Percentiles rank a stretch among this genome's conserved stretches.
Evolutionary conservation across 495 filamentous ascomycete genomes (phyloP).

Genomic region (Aspergillus affinis): DNA sequence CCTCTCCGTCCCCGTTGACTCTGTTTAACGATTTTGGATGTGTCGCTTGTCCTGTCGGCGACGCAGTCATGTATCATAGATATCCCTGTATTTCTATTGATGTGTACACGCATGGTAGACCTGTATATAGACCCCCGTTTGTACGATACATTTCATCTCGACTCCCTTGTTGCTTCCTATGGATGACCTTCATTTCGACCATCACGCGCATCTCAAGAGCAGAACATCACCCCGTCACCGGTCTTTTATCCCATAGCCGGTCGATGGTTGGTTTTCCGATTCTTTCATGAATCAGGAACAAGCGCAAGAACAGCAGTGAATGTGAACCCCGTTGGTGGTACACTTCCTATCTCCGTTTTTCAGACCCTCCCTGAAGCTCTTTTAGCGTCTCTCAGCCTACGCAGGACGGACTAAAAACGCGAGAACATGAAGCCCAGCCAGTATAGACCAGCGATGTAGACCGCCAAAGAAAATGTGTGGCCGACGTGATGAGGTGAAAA

Average conservation of each 20-base stretch:
- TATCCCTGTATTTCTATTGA: conserved; percentile 20
- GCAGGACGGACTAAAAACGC: conserved; percentile 54
- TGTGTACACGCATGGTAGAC: conserved; percentile 5
- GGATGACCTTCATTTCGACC: conserved; percentile 4
- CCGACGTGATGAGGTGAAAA: too few species aligned
- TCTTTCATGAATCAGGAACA: conserved; percentile 18
- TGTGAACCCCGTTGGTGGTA: conserved; percentile 39
- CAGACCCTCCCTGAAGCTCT: conserved; percentile 40
- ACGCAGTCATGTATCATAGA: conserved; percentile 8
- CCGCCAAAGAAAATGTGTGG: too few species aligned
- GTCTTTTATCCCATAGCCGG: conserved; percentile 26
- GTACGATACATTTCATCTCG: conserved; percentile 19
- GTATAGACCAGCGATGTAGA: background rate
- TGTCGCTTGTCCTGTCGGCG: background rate
- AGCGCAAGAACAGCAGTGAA: conserved; percentile 45
- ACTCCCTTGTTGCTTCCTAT: conserved; percentile 12
- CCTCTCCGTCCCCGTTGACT: background rate
- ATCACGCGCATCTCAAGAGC: conserved; percentile 41
- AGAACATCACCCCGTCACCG: conserved; percentile 38
- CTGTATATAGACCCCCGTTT: conserved; percentile 22
- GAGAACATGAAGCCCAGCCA: conserved; percentile 35
- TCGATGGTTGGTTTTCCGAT: conserved; percentile 21
- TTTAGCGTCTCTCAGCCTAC: conserved; percentile 41
- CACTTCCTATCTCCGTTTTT: conserved; percentile 49
- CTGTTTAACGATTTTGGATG: conserved; percentile 1